These are phyloP conservation scores for Knoxdaviesia capensis DNA, from an alignment of 2,329 filamentous ascomycete species.

Conservation along the genomic window DNA sequence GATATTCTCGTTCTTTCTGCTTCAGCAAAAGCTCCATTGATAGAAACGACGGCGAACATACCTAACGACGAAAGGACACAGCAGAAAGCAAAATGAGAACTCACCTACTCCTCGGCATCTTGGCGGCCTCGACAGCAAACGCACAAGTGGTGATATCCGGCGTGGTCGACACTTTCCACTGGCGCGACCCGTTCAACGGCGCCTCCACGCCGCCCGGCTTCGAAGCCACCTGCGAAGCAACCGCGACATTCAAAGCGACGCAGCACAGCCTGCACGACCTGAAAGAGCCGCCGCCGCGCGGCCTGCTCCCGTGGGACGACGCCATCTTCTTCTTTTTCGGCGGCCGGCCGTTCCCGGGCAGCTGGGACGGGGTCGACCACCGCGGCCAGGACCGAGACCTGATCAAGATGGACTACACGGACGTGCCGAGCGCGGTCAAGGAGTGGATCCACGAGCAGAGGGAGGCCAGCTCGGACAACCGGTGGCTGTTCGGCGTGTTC, in stretches of 20 bases:
- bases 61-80: background rate
- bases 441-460: slow-evolving; percentile 20
- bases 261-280: slow-evolving; percentile 12
- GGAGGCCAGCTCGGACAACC: slow-evolving; percentile 9
- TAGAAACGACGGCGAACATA: slow-evolving; percentile 4
- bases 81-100: background rate
- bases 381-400: slow-evolving; percentile 17
- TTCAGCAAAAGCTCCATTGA: no score
- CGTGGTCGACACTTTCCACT: slow-evolving; percentile 11
- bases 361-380: slow-evolving; percentile 20
- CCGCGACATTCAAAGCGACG: slow-evolving; percentile 10
- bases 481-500: slow-evolving; percentile 15
- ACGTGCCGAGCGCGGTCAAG: slow-evolving; percentile 13
- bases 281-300: slow-evolving; percentile 5
- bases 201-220: slow-evolving; percentile 11
- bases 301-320: slow-evolving; percentile 10
- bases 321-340: slow-evolving; percentile 10
- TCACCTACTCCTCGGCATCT: background rate
- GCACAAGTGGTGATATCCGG: slow-evolving; percentile 5
- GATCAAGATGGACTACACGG: slow-evolving; percentile 15
- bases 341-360: slow-evolving; percentile 14
- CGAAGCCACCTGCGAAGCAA: slow-evolving; percentile 10
- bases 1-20: no score
- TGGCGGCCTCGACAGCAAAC: background rate
- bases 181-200: slow-evolving; percentile 12